Evolutionary conservation across 2,329 filamentous ascomycete species (phyloP).

Genomic region (Amylocarpus encephaloides): DNA sequence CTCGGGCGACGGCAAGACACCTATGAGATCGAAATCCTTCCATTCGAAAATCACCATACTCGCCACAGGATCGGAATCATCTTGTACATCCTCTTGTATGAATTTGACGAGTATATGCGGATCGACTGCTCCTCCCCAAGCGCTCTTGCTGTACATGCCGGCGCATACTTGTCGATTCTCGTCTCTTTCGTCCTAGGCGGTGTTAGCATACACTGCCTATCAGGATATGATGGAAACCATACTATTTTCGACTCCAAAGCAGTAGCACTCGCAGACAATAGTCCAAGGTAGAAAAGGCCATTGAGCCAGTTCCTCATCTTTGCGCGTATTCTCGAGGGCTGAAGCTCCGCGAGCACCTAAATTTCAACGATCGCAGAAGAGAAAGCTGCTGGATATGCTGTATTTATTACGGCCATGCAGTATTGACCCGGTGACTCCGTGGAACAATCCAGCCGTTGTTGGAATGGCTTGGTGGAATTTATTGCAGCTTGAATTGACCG

Average conservation of each 20-base stretch:
- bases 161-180: conserved; percentile 76
- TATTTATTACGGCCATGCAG: conserved; percentile 15
- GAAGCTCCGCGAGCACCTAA: background rate
- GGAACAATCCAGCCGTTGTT: background rate
- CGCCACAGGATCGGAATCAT: conserved; percentile 65
- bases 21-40: conserved; percentile 75
- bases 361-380: conserved; percentile 1
- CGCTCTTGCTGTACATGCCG: conserved; percentile 86
- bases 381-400: background rate
- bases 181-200: conserved; percentile 62
- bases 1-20: conserved; percentile 53
- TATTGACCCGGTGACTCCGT: conserved; percentile 6
- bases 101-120: conserved; percentile 88
- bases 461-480: background rate
- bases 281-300: conserved; percentile 44
- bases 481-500: background rate
- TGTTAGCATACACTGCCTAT: conserved; percentile 11
- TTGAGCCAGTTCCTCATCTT: conserved; percentile 51
- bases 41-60: conserved; percentile 93
- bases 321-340: conserved; percentile 25
- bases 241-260: conserved; percentile 56
- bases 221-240: conserved; percentile 23
- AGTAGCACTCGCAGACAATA: conserved; percentile 47
- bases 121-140: conserved; percentile 82
- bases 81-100: conserved; percentile 49